phyloP scores from a whole-genome alignment of 2,329 filamentous ascomycete species.

The Ceratocystis lukuohia region DNA sequence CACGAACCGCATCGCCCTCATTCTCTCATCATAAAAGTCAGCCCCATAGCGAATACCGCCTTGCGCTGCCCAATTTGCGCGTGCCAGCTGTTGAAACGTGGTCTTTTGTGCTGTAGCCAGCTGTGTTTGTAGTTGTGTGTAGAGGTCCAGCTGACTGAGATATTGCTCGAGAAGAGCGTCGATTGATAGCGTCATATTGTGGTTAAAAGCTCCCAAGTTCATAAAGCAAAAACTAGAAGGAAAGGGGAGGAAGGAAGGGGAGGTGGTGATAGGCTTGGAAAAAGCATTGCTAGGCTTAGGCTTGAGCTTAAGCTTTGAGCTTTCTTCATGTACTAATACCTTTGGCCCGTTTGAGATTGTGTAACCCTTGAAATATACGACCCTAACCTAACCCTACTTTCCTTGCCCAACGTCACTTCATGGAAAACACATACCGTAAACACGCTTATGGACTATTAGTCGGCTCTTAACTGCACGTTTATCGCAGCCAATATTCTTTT shows the following conservation, averaged over 20 bases:
- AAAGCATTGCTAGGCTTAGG: background rate
- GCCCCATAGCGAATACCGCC: constrained; percentile 51
- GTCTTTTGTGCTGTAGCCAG: constrained; percentile 41
- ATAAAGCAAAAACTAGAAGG: background rate
- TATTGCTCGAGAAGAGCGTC: constrained; percentile 54
- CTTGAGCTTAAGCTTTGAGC: background rate
- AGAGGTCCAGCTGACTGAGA: constrained; percentile 51
- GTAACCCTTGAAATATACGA: background rate
- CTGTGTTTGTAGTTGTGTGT: constrained; percentile 43
- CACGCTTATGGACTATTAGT: too few relatives aligned
- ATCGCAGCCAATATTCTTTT: background rate
- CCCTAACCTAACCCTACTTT: background rate
- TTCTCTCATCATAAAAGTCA: constrained; percentile 60
- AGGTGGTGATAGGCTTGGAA: background rate
- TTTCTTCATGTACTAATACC: background rate
- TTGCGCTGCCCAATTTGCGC: constrained; percentile 60
- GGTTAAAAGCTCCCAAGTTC: background rate
- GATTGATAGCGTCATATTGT: constrained; percentile 30
- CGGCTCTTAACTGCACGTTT: too few relatives aligned
- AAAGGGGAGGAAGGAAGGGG: background rate
- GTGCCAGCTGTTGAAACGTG: constrained; percentile 49
- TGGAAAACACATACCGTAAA: background rate
- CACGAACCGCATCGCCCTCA: constrained; percentile 46
- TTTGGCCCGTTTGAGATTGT: background rate
- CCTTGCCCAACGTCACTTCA: background rate